Conservation (phyloP, 2,329 filamentous ascomycete species). For the Stachybotrys chartarum region DNA sequence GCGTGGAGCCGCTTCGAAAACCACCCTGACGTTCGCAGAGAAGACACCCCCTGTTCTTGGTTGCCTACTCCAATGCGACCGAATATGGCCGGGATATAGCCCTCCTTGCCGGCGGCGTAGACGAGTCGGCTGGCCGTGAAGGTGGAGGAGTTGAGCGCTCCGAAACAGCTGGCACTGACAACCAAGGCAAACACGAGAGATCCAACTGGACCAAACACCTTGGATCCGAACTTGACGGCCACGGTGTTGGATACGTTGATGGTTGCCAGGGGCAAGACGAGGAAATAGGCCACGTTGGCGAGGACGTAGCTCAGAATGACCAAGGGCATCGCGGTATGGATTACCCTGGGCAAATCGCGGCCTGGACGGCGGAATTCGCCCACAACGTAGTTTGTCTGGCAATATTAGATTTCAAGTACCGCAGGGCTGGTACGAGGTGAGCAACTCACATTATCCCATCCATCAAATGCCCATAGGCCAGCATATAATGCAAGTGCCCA, state of each 20-base stretch:
- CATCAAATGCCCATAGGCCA: constrained; percentile 95
- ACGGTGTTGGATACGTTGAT: constrained; percentile 90
- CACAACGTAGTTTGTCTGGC: constrained; percentile 90
- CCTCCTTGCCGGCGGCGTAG: constrained; percentile 92
- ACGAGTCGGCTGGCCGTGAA: constrained; percentile 90
- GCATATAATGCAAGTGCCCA: constrained; percentile 96
- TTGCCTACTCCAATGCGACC: constrained; percentile 68
- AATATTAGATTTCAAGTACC: constrained; percentile 5
- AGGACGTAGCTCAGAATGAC: constrained; percentile 88
- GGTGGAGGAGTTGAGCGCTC: constrained; percentile 86
- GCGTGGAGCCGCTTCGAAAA: constrained; percentile 50
- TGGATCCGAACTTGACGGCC: constrained; percentile 85
- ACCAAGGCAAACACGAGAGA: constrained; percentile 80
- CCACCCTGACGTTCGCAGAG: constrained; percentile 46
- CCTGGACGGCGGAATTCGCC: constrained; percentile 91
- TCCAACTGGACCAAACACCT: constrained; percentile 81
- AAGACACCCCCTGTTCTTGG: constrained; percentile 31
- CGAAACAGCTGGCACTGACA: constrained; percentile 87
- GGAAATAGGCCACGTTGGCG: constrained; percentile 88
- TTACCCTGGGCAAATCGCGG: constrained; percentile 85
- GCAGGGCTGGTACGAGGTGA: no score
- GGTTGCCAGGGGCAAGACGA: constrained; percentile 73
- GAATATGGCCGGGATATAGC: constrained; percentile 80
- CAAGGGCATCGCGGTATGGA: constrained; percentile 92
- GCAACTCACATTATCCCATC: constrained; percentile 86